Conservation (phyloP, 805 yeast genomes). For the Candida methanosorbosa region DNA sequence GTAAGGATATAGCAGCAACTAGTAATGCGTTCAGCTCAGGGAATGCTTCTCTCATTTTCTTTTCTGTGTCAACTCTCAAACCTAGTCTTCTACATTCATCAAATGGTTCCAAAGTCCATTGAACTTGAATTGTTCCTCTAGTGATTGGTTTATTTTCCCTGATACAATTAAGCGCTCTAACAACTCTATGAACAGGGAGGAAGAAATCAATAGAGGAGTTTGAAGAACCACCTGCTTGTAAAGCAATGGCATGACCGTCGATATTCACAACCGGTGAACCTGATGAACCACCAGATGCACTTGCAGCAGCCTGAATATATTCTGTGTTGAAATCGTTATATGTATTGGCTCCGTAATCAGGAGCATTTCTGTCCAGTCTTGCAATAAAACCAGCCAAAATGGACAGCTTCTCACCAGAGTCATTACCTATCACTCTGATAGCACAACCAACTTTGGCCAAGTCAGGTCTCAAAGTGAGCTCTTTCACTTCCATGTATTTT, state of each 20-base stretch:
- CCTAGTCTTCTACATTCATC: constrained; percentile 90
- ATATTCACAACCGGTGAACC: constrained; percentile 95
- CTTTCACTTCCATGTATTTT: constrained; percentile 64
- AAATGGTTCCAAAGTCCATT: constrained; percentile 79
- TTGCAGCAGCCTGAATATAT: constrained; percentile 92
- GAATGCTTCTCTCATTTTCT: constrained; percentile 53
- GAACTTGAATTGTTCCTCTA: constrained; percentile 88
- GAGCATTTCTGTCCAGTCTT: constrained; percentile 87
- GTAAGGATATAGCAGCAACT: constrained; percentile 75
- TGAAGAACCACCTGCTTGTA: constrained; percentile 90
- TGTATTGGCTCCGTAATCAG: constrained; percentile 81
- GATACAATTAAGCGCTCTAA: constrained; percentile 71
- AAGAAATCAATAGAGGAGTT: constrained; percentile 93
- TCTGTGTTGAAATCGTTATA: constrained; percentile 92
- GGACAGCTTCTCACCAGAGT: constrained; percentile 89
- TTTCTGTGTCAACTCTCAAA: constrained; percentile 64
- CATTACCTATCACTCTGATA: constrained; percentile 92
- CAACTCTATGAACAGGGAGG: constrained; percentile 74
- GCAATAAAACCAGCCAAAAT: constrained; percentile 81
- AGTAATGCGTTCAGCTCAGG: constrained; percentile 74
- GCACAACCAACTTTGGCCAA: constrained; percentile 87
- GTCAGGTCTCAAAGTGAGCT: constrained; percentile 67
- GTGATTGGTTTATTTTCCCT: constrained; percentile 51
- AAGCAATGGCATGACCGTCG: constrained; percentile 80
- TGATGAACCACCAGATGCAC: constrained; percentile 92